These are phyloP conservation scores for Panicum miliaceum DNA, from an alignment of 176 grass and related monocot species.

Conservation along the genomic window DNA sequence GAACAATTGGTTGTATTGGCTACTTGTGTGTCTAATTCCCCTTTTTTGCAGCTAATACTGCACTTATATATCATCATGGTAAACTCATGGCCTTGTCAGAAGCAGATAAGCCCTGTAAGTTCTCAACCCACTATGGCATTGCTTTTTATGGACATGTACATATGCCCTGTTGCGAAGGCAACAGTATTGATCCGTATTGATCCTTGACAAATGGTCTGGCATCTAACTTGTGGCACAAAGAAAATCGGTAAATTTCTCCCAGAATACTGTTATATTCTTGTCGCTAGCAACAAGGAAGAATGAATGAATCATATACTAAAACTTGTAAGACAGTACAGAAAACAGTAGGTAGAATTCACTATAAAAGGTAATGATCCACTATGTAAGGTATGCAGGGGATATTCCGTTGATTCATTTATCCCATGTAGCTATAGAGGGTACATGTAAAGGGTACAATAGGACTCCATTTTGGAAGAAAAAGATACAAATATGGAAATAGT, in stretches of 20 bases:
- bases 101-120: conserved; percentile 97
- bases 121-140: conserved; percentile 1
- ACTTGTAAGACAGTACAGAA: not conserved
- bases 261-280: not conserved
- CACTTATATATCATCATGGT: conserved; percentile 93
- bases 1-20: not conserved
- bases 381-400: not conserved
- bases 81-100: conserved; percentile 92
- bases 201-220: not conserved
- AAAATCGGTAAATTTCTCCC: not conserved
- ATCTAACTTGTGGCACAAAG: not conserved
- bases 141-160: conserved; percentile 1
- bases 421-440: not conserved
- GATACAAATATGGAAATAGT: not conserved
- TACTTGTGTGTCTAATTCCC: not conserved
- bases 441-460: not conserved
- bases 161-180: conserved; percentile 11
- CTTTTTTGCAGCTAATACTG: conserved; percentile 78
- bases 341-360: not conserved
- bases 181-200: not conserved
- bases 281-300: not conserved
- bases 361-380: not conserved
- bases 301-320: not conserved
- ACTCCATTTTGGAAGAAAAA: not conserved
- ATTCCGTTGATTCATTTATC: not conserved